phyloP scores from a whole-genome alignment of 192 early-diverging fungal genomes.

The Coemansia sp. region DNA sequence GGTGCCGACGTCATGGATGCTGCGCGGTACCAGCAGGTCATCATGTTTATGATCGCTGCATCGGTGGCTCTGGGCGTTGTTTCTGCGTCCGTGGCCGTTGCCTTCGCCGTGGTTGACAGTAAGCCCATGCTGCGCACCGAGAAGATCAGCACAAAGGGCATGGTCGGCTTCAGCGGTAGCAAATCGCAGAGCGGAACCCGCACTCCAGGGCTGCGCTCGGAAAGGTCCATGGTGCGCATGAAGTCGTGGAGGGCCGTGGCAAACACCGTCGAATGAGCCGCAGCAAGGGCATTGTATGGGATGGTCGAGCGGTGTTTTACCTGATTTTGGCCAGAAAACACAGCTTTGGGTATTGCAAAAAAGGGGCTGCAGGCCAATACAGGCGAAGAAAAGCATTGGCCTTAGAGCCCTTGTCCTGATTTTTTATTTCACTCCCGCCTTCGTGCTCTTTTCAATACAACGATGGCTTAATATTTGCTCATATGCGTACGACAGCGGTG shows the following conservation, averaged over 20 bases:
- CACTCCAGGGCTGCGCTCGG: constrained; percentile 10
- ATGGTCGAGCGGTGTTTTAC: too few species aligned
- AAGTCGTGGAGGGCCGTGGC: constrained; percentile 24
- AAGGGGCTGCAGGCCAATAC: too few species aligned
- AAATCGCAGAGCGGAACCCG: constrained; percentile 1
- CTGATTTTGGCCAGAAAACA: too few species aligned
- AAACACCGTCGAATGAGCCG: background rate
- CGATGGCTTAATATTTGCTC: too few species aligned
- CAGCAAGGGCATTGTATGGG: too few species aligned
- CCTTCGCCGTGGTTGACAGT: constrained; percentile 37
- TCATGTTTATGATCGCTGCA: constrained; percentile 85
- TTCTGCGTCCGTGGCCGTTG: constrained; percentile 20
- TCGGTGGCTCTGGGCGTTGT: constrained; percentile 64
- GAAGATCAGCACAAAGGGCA: constrained; percentile 11
- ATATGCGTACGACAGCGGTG: background rate
- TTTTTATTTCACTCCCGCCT: too few species aligned
- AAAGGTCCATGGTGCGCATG: constrained; percentile 23
- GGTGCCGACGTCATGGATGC: constrained; percentile 77
- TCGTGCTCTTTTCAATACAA: too few species aligned
- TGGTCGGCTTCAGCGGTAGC: background rate
- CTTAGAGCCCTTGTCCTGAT: background rate
- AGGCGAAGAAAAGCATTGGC: background rate
- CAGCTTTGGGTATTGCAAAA: too few species aligned
- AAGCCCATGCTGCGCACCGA: constrained; percentile 36
- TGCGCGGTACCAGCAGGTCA: constrained; percentile 76